Base-by-base conservation (phyloP, 345 rosid genomes). In the Citropsis articulata region DNA sequence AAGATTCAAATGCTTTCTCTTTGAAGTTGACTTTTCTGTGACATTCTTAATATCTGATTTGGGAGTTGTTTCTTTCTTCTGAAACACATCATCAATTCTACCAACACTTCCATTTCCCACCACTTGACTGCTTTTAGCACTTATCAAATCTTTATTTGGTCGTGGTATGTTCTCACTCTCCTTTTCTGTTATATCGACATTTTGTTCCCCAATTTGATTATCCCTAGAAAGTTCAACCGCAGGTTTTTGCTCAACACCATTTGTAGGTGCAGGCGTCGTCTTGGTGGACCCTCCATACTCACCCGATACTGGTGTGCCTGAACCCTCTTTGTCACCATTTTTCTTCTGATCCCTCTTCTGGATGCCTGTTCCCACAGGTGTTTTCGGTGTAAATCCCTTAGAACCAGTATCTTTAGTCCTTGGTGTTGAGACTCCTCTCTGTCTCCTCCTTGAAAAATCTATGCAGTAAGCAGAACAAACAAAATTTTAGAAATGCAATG, bases 381-480 rank as follows among this genome's bases (percentile, higher is more conserved):
- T 56, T 83, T 86, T 86, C 5, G 88, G 84, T 65, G 78, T 76
- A 71, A 88, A 89, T 18, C 94, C 91, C 87, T 88, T 89, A 0
- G 90, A 73, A 71, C 80, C 56, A 71, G 91, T 80, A 63, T 81
- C 86, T 86, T 82, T 87, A 18, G 93, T 80, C 65, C 85, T 85
- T 25, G 89, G 84, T 55, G 81, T 75, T 13, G 92, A 77, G 40
- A 65, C 61, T 77, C 73, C 91, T 81, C 85, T 88, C 50, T 76
- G 91, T 82, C 86, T 95, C 88, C 85, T 87, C 86, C 80, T 86
- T 14, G 92, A 85, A 86, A 90, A 95, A 84, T 93, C 99, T 93
- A 84, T 73, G 48, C 63, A 73, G 69, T 56, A 60, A n/a, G 57
- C 4, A 53, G 57, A 16, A 25, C 61, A 65, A 61, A 14, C 35